These are phyloP conservation scores for Podila minutissima DNA, from an alignment of 192 early-diverging fungal genomes.

Conservation along the genomic window DNA sequence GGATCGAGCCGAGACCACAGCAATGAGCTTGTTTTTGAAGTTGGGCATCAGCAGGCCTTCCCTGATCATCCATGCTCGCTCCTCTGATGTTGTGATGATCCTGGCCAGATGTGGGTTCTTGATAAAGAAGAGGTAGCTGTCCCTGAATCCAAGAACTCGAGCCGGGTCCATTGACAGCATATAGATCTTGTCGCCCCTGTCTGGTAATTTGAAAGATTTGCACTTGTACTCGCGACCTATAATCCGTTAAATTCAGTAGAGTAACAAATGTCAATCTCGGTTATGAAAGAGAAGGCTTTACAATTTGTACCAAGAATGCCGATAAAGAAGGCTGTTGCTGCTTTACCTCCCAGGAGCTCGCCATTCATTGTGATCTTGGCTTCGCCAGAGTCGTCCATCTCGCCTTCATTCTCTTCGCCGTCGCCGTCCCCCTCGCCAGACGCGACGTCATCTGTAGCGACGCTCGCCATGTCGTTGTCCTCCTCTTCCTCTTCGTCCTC, in stretches of 20 bases:
- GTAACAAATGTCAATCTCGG: neutral
- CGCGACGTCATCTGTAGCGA: neutral
- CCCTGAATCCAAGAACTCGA: slow-evolving; percentile 83
- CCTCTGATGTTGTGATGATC: slow-evolving; percentile 81
- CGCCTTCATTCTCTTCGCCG: slow-evolving; percentile 50
- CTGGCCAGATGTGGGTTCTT: slow-evolving; percentile 81
- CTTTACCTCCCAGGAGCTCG: slow-evolving; percentile 71
- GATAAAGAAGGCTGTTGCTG: neutral
- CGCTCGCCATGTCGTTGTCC: slow-evolving; percentile 27
- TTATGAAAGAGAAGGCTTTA: neutral
- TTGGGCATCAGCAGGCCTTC: slow-evolving; percentile 68
- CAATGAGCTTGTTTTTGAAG: slow-evolving; percentile 73
- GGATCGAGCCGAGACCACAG: slow-evolving; percentile 77
- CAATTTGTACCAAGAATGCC: neutral
- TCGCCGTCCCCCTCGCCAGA: neutral
- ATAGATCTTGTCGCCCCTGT: slow-evolving; percentile 76
- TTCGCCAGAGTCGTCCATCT: slow-evolving; percentile 68
- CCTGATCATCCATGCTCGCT: slow-evolving; percentile 74
- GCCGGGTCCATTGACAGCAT: slow-evolving; percentile 93
- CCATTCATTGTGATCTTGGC: slow-evolving; percentile 81
- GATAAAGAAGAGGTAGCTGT: slow-evolving; percentile 94
- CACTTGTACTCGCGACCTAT: slow-evolving; percentile 83
- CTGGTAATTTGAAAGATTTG: slow-evolving; percentile 79
- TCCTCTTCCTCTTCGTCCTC: slow-evolving; percentile 44
- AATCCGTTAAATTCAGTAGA: neutral